A percentile compares a stretch with the other conserved stretches of the same genome.
These are phyloP conservation scores for Nakataea oryzae DNA, from an alignment of 2,329 filamentous ascomycete genomes.

Conservation along the genomic window DNA sequence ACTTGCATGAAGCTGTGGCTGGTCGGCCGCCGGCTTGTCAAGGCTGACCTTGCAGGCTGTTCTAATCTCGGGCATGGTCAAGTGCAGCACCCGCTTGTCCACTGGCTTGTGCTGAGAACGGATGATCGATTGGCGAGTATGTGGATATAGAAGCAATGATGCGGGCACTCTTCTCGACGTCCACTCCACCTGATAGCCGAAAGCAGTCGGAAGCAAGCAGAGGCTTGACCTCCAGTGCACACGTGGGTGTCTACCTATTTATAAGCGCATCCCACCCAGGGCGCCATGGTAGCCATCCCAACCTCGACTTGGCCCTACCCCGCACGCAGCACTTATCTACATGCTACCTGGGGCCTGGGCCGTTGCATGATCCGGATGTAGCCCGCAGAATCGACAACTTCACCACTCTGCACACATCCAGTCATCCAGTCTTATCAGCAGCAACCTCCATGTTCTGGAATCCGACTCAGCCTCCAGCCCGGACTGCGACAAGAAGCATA, in stretches of 20 bases:
- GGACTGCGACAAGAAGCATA: too few relatives aligned
- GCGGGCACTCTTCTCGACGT: too few relatives aligned
- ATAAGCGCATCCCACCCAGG: too few relatives aligned
- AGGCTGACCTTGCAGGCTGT: constrained; percentile 65
- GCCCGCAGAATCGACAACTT: neutral
- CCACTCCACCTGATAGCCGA: too few relatives aligned
- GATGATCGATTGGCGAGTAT: neutral
- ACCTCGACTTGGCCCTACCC: neutral
- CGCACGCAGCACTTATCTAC: neutral
- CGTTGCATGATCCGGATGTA: neutral
- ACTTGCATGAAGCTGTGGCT: constrained; percentile 60
- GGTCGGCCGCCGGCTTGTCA: constrained; percentile 59
- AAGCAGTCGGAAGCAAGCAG: too few relatives aligned
- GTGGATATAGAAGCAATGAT: too few relatives aligned
- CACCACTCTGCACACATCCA: neutral
- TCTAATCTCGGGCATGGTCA: constrained; percentile 41
- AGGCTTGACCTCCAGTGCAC: too few relatives aligned
- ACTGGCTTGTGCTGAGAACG: neutral
- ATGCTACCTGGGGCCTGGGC: too few relatives aligned
- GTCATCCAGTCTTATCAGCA: neutral
- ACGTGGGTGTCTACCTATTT: neutral
- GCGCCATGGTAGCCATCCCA: neutral
- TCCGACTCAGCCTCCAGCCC: too few relatives aligned
- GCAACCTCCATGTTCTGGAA: too few relatives aligned
- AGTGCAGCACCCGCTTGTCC: too few relatives aligned